Percentiles rank a stretch among this genome's conserved stretches.
Conservation (phyloP, 768 basidiomycete species). For the Auriscalpium vulgare region DNA sequence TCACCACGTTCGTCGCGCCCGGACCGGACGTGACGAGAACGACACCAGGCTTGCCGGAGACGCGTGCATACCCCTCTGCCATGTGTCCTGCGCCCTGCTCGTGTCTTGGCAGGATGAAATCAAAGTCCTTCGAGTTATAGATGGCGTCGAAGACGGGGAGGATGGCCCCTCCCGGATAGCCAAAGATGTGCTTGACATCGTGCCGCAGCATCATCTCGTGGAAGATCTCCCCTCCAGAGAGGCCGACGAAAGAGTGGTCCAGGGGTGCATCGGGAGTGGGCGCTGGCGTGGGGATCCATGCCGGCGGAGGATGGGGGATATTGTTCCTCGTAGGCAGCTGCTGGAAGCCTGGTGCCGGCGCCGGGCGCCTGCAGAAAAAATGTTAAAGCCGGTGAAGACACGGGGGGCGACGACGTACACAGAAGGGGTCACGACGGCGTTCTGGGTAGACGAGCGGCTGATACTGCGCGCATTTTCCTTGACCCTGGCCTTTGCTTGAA, state of each 20-base stretch:
- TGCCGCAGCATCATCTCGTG: constrained; percentile 99
- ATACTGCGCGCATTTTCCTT: constrained; percentile 70
- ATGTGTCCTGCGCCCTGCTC: constrained; percentile 99
- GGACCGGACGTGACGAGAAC: constrained; percentile 97
- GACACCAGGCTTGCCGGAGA: constrained; percentile 96
- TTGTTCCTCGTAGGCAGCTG: constrained; percentile 37
- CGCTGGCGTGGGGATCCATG: constrained; percentile 27
- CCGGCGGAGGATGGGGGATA: constrained; percentile 28
- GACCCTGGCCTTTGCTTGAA: constrained; percentile 78
- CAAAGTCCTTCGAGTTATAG: constrained; percentile 89
- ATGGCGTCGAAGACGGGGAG: constrained; percentile 99
- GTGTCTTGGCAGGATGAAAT: constrained; percentile 92
- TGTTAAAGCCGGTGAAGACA: background rate
- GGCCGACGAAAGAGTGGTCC: constrained; percentile 84
- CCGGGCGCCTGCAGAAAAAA: constrained; percentile 42
- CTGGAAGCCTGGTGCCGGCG: constrained; percentile 49
- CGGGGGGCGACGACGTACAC: constrained; percentile 35
- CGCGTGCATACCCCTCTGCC: constrained; percentile 97
- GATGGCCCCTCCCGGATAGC: constrained; percentile 97
- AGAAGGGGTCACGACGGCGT: constrained; percentile 53
- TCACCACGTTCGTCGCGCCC: constrained; percentile 96
- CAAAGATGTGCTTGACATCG: constrained; percentile 92
- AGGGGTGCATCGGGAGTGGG: constrained; percentile 32
- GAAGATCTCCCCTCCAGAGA: constrained; percentile 96
- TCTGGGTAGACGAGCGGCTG: constrained; percentile 54